These are phyloP conservation scores for Sphagnum tenellum DNA, from an alignment of 225 moss, liverwort and hornwort genomes.

Conservation along the genomic window DNA sequence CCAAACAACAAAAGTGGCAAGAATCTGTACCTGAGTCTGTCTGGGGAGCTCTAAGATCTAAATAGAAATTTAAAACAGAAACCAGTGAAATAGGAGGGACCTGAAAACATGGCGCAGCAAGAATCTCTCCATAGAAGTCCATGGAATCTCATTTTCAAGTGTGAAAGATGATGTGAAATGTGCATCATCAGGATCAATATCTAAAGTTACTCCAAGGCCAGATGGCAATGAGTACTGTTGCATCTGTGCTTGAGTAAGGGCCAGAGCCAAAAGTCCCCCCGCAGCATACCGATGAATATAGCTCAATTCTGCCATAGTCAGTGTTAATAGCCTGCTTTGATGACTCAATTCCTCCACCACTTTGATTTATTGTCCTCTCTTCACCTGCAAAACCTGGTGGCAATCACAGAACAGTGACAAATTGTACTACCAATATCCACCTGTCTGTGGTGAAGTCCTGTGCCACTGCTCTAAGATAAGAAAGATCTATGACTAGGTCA, in stretches of 20 bases:
- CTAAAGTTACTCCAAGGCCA: conserved; percentile 41
- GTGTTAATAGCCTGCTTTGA: not conserved
- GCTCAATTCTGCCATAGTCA: conserved; percentile 60
- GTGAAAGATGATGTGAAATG: conserved; percentile 8
- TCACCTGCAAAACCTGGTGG: too few relatives aligned
- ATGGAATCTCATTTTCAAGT: conserved; percentile 21
- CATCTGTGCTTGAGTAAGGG: conserved; percentile 66
- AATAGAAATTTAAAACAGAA: too few relatives aligned
- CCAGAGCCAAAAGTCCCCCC: conserved; percentile 59
- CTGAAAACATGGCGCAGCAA: conserved; percentile 50
- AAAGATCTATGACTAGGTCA: too few relatives aligned
- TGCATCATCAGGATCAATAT: conserved; percentile 18
- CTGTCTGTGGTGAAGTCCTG: too few relatives aligned
- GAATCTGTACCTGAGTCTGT: too few relatives aligned
- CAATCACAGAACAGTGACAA: too few relatives aligned
- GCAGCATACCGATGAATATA: conserved; percentile 79
- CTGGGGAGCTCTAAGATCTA: too few relatives aligned
- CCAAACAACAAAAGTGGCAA: too few relatives aligned
- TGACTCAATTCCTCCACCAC: too few relatives aligned
- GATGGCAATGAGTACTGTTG: conserved; percentile 32
- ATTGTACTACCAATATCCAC: too few relatives aligned
- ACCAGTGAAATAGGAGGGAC: conserved; percentile 7
- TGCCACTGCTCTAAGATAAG: too few relatives aligned
- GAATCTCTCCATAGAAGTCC: conserved; percentile 60
- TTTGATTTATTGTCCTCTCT: too few relatives aligned